phyloP scores from a whole-genome alignment of 2,329 filamentous ascomycete species.

The Cercospora nicotianae region DNA sequence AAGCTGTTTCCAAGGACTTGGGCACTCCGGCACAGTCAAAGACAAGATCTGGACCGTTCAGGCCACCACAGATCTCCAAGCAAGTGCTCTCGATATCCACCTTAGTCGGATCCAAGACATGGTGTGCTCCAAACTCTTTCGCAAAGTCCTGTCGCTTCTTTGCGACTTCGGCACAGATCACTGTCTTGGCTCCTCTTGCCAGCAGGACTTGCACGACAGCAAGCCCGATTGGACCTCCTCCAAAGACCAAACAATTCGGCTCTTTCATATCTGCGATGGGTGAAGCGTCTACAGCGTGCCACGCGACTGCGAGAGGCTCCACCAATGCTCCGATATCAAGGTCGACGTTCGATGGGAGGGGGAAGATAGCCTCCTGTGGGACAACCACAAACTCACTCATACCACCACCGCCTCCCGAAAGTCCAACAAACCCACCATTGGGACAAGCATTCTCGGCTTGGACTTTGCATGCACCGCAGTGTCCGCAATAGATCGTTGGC shows the following conservation, averaged over 20 bases:
- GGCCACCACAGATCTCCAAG: constrained; percentile 49
- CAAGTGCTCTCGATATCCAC: constrained; percentile 52
- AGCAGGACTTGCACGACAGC: constrained; percentile 60
- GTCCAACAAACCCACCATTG: constrained; percentile 51
- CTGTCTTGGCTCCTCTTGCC: constrained; percentile 53
- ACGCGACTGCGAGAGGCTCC: constrained; percentile 64
- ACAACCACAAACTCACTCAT: constrained; percentile 58
- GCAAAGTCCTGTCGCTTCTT: constrained; percentile 54
- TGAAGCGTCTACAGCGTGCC: constrained; percentile 60
- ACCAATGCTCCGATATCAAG: constrained; percentile 60
- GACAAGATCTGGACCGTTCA: constrained; percentile 57
- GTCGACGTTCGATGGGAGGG: constrained; percentile 54
- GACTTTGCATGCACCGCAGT: constrained; percentile 56
- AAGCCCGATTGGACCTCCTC: constrained; percentile 62
- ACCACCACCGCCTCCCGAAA: constrained; percentile 54
- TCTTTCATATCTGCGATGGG: constrained; percentile 45
- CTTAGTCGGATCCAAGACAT: constrained; percentile 54
- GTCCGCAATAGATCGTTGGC: constrained; percentile 59
- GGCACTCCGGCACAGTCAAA: constrained; percentile 64
- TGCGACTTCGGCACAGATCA: constrained; percentile 61
- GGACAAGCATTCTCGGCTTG: constrained; percentile 60
- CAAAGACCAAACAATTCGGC: constrained; percentile 56
- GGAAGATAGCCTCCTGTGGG: constrained; percentile 49
- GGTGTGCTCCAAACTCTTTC: constrained; percentile 56
- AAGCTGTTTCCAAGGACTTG: constrained; percentile 43